Conservation (phyloP, 305 asterid species). For the Plantago coronopus region DNA sequence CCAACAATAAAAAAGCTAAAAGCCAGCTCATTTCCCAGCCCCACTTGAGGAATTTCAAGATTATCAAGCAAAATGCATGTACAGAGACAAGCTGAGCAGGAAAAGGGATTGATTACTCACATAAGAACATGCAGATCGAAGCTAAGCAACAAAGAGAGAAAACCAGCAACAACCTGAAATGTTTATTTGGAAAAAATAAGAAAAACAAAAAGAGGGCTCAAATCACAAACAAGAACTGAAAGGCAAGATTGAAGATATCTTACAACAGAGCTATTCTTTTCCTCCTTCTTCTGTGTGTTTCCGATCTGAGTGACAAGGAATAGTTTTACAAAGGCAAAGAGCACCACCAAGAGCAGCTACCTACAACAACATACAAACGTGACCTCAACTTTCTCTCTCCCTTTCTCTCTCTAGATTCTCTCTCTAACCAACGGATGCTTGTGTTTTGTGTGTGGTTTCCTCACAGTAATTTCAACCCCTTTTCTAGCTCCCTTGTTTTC, state of each 20-base stretch:
- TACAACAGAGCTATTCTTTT: conserved; percentile 20
- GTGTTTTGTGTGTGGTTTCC: conserved; percentile 25
- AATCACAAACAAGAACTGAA: not conserved
- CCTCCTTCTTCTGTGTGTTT: conserved; percentile 19
- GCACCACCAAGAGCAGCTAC: conserved; percentile 37
- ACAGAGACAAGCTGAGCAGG: conserved; percentile 10
- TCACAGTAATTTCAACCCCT: conserved; percentile 13
- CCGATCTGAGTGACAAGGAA: conserved; percentile 42
- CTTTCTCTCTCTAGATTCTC: conserved; percentile 24
- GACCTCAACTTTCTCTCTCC: conserved; percentile 30
- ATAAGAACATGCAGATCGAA: conserved; percentile 46
- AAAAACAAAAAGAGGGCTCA: not conserved
- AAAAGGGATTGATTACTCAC: not conserved
- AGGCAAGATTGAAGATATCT: conserved; percentile 15
- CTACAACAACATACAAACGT: conserved; percentile 32
- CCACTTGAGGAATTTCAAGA: conserved; percentile 16
- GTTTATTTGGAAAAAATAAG: not conserved
- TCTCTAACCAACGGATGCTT: conserved; percentile 27
- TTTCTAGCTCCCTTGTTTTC: not conserved
- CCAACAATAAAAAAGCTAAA: conserved; percentile 6
- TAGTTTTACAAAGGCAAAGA: conserved; percentile 6
- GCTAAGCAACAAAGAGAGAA: conserved; percentile 7
- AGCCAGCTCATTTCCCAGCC: conserved; percentile 15
- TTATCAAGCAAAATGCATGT: conserved; percentile 15
- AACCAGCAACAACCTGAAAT: not conserved